phyloP scores from a whole-genome alignment of 352 stramenopile genomes.

The Globisporangium okanoganense region DNA sequence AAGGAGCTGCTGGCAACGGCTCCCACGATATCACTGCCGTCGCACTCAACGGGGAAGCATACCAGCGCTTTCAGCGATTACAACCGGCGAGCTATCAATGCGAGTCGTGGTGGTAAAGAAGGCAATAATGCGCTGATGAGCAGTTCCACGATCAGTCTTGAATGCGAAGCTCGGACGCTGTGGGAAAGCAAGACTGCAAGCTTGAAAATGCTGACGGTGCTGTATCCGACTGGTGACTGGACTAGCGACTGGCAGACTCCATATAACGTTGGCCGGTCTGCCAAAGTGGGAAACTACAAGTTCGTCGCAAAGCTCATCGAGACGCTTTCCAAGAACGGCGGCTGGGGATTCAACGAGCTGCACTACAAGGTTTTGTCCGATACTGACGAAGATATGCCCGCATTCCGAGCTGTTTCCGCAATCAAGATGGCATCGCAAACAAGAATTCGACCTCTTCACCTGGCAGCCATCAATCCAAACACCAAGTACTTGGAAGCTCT shows the following conservation, averaged over 20 bases:
- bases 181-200: slow-evolving; percentile 44
- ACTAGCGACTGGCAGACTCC: slow-evolving; percentile 16
- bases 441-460: slow-evolving; percentile 60
- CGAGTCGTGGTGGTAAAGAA: slow-evolving; percentile 73
- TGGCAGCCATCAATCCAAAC: slow-evolving; percentile 76
- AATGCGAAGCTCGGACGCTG: slow-evolving; percentile 24
- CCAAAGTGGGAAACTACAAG: slow-evolving; percentile 33
- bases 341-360: slow-evolving; percentile 62
- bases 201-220: slow-evolving; percentile 57
- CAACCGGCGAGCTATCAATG: slow-evolving; percentile 77
- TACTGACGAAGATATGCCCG: slow-evolving; percentile 29
- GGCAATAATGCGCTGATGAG: slow-evolving; percentile 68
- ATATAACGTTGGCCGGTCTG: slow-evolving; percentile 23
- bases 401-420: slow-evolving; percentile 57
- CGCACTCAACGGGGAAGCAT: slow-evolving; percentile 71
- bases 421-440: slow-evolving; percentile 67
- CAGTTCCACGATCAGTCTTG: background rate
- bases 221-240: slow-evolving; percentile 66
- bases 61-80: slow-evolving; percentile 81
- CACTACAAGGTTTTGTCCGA: slow-evolving; percentile 54
- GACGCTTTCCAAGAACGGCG: slow-evolving; percentile 36
- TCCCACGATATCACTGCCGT: slow-evolving; percentile 54
- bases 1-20: slow-evolving; percentile 32
- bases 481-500: slow-evolving; percentile 54
- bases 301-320: slow-evolving; percentile 37